Percentiles rank a stretch among this genome's conserved stretches.
Conservation (phyloP, 1,284 basidiomycete species). For the Ceratobasidium sp. region DNA sequence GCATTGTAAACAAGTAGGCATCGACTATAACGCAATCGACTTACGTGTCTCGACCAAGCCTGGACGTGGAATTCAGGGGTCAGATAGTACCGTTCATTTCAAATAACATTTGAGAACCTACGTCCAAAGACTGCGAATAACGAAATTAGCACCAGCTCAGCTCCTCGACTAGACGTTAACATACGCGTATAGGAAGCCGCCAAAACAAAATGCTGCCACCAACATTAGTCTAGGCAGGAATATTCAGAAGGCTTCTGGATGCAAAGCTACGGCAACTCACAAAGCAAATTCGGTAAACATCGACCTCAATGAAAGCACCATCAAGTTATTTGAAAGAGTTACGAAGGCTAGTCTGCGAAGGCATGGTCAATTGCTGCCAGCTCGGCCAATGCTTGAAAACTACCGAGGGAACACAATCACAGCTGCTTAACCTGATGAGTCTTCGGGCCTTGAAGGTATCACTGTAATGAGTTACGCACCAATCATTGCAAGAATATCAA, state of each 20-base stretch:
- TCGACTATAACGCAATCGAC: neutral
- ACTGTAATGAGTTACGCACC: slow-evolving; percentile 19
- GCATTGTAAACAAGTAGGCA: neutral
- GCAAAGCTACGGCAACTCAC: neutral
- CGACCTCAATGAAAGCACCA: slow-evolving; percentile 68
- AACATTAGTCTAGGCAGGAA: slow-evolving; percentile 64
- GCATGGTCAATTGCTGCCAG: slow-evolving; percentile 4
- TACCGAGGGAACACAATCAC: slow-evolving; percentile 86
- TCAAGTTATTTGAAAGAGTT: slow-evolving; percentile 82
- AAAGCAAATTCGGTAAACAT: slow-evolving; percentile 80
- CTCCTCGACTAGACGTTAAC: slow-evolving; percentile 50
- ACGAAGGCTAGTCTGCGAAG: slow-evolving; percentile 78
- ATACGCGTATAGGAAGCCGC: slow-evolving; percentile 88
- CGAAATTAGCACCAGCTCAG: slow-evolving; percentile 11
- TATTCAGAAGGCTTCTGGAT: neutral
- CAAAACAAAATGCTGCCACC: slow-evolving; percentile 88
- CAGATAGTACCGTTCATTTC: neutral
- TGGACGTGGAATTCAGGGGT: neutral
- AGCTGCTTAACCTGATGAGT: slow-evolving; percentile 62
- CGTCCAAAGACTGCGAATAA: slow-evolving; percentile 25
- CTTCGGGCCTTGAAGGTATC: slow-evolving; percentile 50
- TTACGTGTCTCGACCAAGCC: slow-evolving; percentile 37
- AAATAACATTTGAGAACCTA: neutral
- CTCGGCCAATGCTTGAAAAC: slow-evolving; percentile 42
- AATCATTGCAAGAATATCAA: slow-evolving; percentile 63